These are phyloP conservation scores for Calycina marina DNA, from an alignment of 2,329 filamentous ascomycete species.

Conservation along the genomic window DNA sequence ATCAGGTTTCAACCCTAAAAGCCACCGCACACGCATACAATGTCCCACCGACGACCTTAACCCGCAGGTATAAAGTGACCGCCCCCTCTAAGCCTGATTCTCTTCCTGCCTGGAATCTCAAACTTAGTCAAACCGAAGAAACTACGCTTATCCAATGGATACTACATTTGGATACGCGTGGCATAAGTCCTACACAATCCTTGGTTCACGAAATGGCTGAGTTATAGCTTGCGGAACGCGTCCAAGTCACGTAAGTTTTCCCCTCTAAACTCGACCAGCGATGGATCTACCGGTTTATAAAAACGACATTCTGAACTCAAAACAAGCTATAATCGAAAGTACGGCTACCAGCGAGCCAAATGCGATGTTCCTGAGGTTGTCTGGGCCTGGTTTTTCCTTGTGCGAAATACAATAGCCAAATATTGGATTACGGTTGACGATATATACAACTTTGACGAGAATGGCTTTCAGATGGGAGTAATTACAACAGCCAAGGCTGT, in stretches of 20 bases:
- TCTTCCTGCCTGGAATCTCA: neutral
- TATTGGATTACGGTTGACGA: slow-evolving; percentile 7
- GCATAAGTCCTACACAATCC: neutral
- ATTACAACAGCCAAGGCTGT: slow-evolving; percentile 10
- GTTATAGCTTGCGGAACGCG: neutral
- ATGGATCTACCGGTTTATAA: neutral
- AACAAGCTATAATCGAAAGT: neutral
- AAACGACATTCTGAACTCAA: neutral
- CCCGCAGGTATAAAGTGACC: neutral
- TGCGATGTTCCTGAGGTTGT: neutral
- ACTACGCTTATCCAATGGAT: neutral
- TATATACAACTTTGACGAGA: slow-evolving; percentile 11
- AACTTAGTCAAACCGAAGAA: neutral
- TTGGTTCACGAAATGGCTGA: neutral
- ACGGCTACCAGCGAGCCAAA: neutral
- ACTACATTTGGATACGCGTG: neutral
- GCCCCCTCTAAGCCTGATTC: neutral
- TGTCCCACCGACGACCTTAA: neutral
- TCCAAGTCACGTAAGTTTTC: neutral
- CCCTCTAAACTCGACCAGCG: neutral
- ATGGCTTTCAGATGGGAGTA: slow-evolving; percentile 13
- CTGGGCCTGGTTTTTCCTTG: neutral
- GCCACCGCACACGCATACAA: neutral
- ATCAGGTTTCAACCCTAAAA: neutral
- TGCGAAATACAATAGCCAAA: slow-evolving; percentile 5